phyloP scores from a whole-genome alignment of 139 green algal species.

The Diplosphaera chodatii region DNA sequence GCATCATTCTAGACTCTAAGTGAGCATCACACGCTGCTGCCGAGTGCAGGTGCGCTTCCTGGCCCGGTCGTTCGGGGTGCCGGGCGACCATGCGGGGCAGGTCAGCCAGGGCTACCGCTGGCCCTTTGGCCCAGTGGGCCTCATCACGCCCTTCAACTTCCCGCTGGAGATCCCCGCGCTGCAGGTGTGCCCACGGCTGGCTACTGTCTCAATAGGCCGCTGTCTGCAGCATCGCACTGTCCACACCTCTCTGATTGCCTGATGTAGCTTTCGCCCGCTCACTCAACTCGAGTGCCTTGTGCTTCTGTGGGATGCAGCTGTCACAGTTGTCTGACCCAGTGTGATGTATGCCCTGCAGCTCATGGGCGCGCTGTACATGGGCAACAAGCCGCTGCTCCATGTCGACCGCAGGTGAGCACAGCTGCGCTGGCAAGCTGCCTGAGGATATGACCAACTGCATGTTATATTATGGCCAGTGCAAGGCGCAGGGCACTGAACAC shows the following conservation, averaged over 20 bases:
- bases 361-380: constrained; percentile 98
- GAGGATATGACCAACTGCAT: too few relatives aligned
- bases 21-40: too few relatives aligned
- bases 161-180: constrained; percentile 95
- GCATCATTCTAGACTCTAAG: too few relatives aligned
- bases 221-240: too few relatives aligned
- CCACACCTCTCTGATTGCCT: too few relatives aligned
- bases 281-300: too few relatives aligned
- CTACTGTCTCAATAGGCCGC: too few relatives aligned
- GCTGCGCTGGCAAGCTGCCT: neutral
- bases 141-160: constrained; percentile 99
- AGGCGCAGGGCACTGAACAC: too few relatives aligned
- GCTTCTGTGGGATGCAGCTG: too few relatives aligned
- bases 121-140: constrained; percentile 82
- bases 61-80: constrained; percentile 71
- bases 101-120: constrained; percentile 73
- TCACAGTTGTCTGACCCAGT: too few relatives aligned
- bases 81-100: constrained; percentile 90
- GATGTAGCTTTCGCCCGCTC: too few relatives aligned
- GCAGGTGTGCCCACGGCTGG: neutral
- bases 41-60: constrained; percentile 79
- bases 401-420: constrained; percentile 71
- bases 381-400: constrained; percentile 93
- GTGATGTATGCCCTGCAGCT: constrained; percentile 52
- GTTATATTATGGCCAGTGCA: too few relatives aligned